Conservation (phyloP, 371 early-diverging fungal genomes). For the Mortierella sp. region DNA sequence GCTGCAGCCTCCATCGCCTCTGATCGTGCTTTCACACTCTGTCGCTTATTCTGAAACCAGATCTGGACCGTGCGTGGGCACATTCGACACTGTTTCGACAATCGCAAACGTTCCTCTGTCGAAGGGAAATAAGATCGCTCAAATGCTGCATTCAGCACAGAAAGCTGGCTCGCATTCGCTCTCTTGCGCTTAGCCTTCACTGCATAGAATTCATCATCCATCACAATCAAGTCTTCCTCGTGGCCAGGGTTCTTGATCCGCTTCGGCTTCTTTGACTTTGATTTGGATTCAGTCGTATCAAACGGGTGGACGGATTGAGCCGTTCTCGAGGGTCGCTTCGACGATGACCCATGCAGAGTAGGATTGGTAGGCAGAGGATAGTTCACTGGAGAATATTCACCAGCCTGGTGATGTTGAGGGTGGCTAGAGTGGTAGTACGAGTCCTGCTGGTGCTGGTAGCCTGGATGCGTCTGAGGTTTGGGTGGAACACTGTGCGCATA, state of each 20-base stretch:
- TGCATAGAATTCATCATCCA: conserved; percentile 51
- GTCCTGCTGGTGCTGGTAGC: conserved; percentile 21
- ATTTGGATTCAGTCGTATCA: conserved; percentile 24
- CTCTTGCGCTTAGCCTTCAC: conserved; percentile 71
- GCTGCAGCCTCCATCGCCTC: conserved; percentile 53
- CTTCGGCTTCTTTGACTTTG: conserved; percentile 50
- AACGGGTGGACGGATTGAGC: conserved; percentile 49
- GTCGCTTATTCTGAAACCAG: conserved; percentile 96
- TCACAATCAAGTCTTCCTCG: conserved; percentile 47
- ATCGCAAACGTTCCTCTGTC: conserved; percentile 81
- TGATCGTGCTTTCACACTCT: conserved; percentile 61
- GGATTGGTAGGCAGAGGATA: conserved; percentile 1
- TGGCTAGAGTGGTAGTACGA: conserved; percentile 14
- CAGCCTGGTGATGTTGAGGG: conserved; percentile 18
- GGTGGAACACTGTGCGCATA: conserved; percentile 47
- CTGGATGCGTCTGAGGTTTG: conserved; percentile 21
- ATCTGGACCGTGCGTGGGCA: conserved; percentile 89
- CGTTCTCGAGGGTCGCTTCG: conserved; percentile 28
- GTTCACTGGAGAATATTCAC: not conserved
- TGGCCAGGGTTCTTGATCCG: conserved; percentile 44
- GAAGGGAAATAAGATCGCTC: conserved; percentile 69
- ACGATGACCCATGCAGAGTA: conserved; percentile 11
- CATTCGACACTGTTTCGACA: conserved; percentile 93
- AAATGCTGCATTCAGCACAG: conserved; percentile 67
- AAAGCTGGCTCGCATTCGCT: conserved; percentile 65